Evolutionary conservation across 805 yeast genomes (phyloP), one percentile per base, ranked within the genome.

Genomic region (Metschnikowia lachancei): DNA sequence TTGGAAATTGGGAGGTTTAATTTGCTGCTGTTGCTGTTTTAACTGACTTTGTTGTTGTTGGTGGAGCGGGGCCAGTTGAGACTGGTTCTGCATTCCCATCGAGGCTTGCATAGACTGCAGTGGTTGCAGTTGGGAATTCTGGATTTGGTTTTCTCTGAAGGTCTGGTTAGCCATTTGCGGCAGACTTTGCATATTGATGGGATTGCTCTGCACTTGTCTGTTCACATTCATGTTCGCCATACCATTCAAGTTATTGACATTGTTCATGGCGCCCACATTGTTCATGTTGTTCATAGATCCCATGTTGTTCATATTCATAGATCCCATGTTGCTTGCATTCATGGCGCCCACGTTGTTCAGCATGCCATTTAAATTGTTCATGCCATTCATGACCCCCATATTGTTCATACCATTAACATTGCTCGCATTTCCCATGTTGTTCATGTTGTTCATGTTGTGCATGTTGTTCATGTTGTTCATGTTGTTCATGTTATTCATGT

Each of bases 41-140:
- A 24, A 18, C 33, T 9, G 24, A 3, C 17, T 36, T 39, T 53
- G 58, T 42, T 53, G 58, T 42, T 43, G 47, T 41, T 46, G 51
- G 24, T 41, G 46, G 13, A 39, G 51, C n/a, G 47, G 47, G 4
- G 46, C 46, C 51, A 47, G 50, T 18, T 50, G 55, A 24, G 39
- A 37, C 33, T 39, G 55, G 37, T 31, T 38, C 9, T 37, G 46
- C 45, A 41, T 26, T 12, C 46, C 46, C 46, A 48, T 40, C 8
- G 39, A 26, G 7, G 39, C 19, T n/a, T 36, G 41, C 34, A 41
- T 36, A n/a, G 49, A 16, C 19, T 46, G 49, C 35, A 16, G 45
- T 3, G 49, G 36, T 30, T 41, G 49, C 42, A 37, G 41, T 33
- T 39, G 47, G 3, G 40, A 20, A 35, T 20, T 36, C 11, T 39